Evolutionary conservation across 148 eudicot genomes (phyloP).

Genomic region (Chenopodium quinoa): DNA sequence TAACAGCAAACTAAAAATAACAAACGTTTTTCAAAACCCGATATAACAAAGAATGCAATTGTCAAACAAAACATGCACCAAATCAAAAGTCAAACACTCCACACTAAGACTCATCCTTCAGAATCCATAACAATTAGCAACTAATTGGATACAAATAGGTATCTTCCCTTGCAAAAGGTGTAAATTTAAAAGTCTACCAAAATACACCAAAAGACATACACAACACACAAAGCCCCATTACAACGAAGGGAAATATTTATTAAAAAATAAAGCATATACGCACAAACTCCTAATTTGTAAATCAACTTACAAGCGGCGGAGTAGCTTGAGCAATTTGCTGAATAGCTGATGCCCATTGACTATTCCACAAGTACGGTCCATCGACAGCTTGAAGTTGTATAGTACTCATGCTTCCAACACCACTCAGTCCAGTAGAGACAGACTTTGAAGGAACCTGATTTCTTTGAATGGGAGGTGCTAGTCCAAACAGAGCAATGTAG

Average conservation of each 20-base stretch:
- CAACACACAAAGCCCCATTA: background rate
- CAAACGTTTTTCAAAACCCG: background rate
- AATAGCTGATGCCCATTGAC: constrained; percentile 87
- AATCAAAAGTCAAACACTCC: background rate
- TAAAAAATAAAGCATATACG: background rate
- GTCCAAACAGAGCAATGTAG: constrained; percentile 91
- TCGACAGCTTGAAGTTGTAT: constrained; percentile 90
- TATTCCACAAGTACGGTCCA: constrained; percentile 96
- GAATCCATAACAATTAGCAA: background rate
- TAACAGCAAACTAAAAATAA: background rate
- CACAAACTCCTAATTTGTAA: background rate
- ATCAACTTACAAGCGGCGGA: constrained; percentile 92
- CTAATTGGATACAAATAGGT: too few relatives aligned
- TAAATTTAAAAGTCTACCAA: background rate
- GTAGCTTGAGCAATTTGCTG: constrained; percentile 95
- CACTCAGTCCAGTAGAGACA: constrained; percentile 62
- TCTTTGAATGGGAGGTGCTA: constrained; percentile 94
- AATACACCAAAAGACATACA: background rate
- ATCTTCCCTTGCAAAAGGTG: too few relatives aligned
- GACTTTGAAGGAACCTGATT: constrained; percentile 49
- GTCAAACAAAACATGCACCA: background rate
- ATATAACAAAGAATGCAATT: background rate
- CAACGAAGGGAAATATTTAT: background rate
- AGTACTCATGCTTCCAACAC: constrained; percentile 75
- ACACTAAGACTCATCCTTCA: background rate